A percentile compares a stretch with the other conserved stretches of the same genome.
These are phyloP conservation scores for Lactarius indigo DNA, from an alignment of 768 basidiomycete species.

Conservation along the genomic window DNA sequence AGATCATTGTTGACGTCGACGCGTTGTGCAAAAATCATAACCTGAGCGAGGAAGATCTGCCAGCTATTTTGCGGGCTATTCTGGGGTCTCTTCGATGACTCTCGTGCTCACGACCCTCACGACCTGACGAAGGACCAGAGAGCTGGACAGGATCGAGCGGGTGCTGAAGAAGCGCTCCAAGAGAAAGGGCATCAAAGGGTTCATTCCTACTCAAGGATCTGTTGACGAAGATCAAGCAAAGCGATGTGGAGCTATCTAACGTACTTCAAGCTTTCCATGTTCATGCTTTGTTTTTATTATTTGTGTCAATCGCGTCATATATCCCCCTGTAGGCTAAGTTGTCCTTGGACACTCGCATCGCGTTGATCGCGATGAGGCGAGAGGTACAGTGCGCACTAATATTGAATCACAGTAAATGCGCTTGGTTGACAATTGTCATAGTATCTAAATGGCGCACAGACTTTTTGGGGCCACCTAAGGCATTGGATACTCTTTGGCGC, in stretches of 20 bases:
- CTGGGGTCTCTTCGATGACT: neutral
- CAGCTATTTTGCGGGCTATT: neutral
- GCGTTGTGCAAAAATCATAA: neutral
- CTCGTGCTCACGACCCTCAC: neutral
- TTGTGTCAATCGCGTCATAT: no score
- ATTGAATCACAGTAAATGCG: no score
- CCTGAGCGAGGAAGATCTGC: neutral
- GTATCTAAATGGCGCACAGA: no score
- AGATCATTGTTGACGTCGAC: neutral
- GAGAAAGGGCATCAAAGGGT: neutral
- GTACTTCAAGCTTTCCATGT: neutral
- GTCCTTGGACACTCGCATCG: no score
- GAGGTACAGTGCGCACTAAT: no score
- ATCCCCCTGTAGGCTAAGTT: no score
- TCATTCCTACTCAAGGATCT: neutral
- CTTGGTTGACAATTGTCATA: no score
- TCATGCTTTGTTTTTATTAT: neutral
- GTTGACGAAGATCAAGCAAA: neutral
- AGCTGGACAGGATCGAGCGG: neutral
- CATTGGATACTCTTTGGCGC: no score
- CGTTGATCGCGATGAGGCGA: neutral
- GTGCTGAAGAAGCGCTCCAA: neutral
- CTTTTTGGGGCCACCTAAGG: no score
- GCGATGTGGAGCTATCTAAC: neutral
- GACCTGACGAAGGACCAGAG: neutral